Base-by-base conservation (phyloP, 2,329 filamentous ascomycete genomes). In the Hypoxylon sp. region DNA sequence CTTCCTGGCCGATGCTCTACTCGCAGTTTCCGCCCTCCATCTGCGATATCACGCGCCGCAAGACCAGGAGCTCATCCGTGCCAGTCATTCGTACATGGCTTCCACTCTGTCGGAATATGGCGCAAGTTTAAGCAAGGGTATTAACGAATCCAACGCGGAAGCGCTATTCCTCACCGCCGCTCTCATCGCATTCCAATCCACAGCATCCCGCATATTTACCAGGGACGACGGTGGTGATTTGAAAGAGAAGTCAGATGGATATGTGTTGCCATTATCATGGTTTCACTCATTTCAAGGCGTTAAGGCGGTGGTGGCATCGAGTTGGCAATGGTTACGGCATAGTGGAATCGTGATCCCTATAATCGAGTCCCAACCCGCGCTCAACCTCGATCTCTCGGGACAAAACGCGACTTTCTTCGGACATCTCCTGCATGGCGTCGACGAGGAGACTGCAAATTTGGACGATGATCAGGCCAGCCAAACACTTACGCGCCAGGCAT, bases 211-310 rank as follows among this genome's bases (percentile, higher is more conserved):
- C 61, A 77, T 85, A 51, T 86, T 86, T 55, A 77, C 78, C 50
- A 80, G 83, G 40, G 81, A 84, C 47, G 81, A 84, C 41, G 29
- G 63, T 19, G 69, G 69, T 11, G 71, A 75, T 26, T 55, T 68
- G 3, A 69, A 71, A 36, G 72, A 75, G 19, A 64, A 71, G 2
- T 65, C 67, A n/a, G 60, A 60, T 32, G 73, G 73, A 27, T 87
- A 87, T 63, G 73, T 75, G 12, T 69, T 86, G n/a, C 84, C 84
- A 0, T 69, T 86, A 31, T 77, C 81, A 2, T 87, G 82, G 83
- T 87, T 87, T 54, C 83, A 87, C 63, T 80, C 84, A 3, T 87
- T 86, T 62, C 84, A 87, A 61, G 84, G 84, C 7, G 82, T 87
- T 57, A 87, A 87, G 65, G 80, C 83, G 2, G 76, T 87, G 23